Conservation (phyloP, 768 basidiomycete genomes). For the Hydnomerulius pinastri region DNA sequence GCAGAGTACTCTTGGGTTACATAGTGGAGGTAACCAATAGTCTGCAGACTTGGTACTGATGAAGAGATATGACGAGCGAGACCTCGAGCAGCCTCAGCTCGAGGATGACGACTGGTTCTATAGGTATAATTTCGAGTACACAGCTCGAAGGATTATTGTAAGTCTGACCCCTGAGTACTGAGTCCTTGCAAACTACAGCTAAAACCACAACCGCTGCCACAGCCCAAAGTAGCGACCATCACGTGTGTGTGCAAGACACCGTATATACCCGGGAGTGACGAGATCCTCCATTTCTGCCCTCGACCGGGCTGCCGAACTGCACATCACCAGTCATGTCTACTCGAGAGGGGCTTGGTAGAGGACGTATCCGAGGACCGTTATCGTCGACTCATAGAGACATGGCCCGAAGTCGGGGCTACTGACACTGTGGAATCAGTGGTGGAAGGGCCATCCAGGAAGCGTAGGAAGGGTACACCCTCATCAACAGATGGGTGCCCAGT, state of each 20-base stretch:
- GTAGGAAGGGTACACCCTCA: conserved; percentile 1
- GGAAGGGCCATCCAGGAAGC: conserved; percentile 12
- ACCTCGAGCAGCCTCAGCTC: conserved; percentile 42
- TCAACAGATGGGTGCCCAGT: background rate
- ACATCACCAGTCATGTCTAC: conserved; percentile 53
- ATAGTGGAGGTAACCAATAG: background rate
- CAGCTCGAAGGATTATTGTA: conserved; percentile 37
- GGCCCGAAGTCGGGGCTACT: conserved; percentile 34
- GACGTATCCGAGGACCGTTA: conserved; percentile 9
- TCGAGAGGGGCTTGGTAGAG: conserved; percentile 29
- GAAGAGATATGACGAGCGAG: conserved; percentile 39
- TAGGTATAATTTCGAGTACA: conserved; percentile 47
- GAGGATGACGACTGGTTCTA: conserved; percentile 43
- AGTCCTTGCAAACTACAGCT: background rate
- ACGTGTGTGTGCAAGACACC: conserved; percentile 49
- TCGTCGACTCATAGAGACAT: conserved; percentile 37
- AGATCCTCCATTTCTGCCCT: conserved; percentile 59
- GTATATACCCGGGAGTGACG: conserved; percentile 45
- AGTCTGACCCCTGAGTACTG: conserved; percentile 11
- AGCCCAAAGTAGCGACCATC: conserved; percentile 44
- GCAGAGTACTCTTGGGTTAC: too few relatives aligned
- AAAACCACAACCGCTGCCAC: background rate
- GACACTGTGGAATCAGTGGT: conserved; percentile 1
- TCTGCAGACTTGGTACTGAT: conserved; percentile 38
- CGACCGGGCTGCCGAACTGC: conserved; percentile 47